These are phyloP conservation scores for Zymoseptoria pseudotritici DNA, from an alignment of 2,329 filamentous ascomycete species.

Conservation along the genomic window DNA sequence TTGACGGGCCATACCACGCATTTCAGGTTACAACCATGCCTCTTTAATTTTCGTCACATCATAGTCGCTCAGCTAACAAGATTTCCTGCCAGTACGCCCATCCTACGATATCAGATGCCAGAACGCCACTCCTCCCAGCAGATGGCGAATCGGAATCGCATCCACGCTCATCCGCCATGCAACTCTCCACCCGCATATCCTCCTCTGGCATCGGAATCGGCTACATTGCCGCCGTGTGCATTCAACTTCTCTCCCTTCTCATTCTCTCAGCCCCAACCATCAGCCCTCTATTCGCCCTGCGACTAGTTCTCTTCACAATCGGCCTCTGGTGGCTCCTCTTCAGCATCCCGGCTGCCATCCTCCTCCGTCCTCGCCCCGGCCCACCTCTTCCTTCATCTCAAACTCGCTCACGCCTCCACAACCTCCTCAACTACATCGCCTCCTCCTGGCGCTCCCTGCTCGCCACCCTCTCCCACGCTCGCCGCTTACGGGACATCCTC, in stretches of 20 bases:
- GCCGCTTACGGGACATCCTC: slow-evolving; percentile 63
- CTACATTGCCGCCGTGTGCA: slow-evolving; percentile 75
- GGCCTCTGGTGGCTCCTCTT: slow-evolving; percentile 92
- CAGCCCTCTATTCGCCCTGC: slow-evolving; percentile 75
- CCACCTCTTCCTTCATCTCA: slow-evolving; percentile 51
- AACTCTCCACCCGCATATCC: slow-evolving; percentile 82
- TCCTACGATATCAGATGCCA: slow-evolving; percentile 7
- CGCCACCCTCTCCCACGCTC: slow-evolving; percentile 68
- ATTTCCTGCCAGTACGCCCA: slow-evolving; percentile 2
- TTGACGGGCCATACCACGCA: not conserved
- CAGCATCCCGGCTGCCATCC: slow-evolving; percentile 78
- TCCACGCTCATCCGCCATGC: slow-evolving; percentile 58
- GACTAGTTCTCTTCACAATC: slow-evolving; percentile 78
- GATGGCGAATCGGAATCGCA: slow-evolving; percentile 22
- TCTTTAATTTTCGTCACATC: too few relatives aligned
- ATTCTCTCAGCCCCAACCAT: slow-evolving; percentile 60
- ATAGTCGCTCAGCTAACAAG: too few relatives aligned
- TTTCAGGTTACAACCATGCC: not conserved
- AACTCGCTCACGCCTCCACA: slow-evolving; percentile 27
- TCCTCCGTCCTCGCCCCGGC: slow-evolving; percentile 80
- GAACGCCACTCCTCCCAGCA: slow-evolving; percentile 8
- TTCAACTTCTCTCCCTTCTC: slow-evolving; percentile 74
- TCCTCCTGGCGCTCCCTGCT: slow-evolving; percentile 85
- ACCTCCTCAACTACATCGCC: slow-evolving; percentile 62
- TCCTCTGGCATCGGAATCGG: slow-evolving; percentile 90